Evolutionary conservation across 768 basidiomycete genomes (phyloP).

Genomic region (Mycena crocata): DNA sequence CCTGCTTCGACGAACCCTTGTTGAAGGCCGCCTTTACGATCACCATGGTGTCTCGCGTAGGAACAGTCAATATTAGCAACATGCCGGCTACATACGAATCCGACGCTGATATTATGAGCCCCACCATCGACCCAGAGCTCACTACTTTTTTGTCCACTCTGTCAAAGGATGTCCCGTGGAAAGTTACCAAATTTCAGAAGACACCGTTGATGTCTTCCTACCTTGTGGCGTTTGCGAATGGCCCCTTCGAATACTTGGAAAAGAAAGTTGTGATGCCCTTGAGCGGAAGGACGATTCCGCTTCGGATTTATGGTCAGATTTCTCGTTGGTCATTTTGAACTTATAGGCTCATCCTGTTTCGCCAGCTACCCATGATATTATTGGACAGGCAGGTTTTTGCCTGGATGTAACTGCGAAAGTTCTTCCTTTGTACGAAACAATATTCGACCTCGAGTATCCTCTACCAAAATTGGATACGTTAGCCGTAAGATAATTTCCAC

Average conservation of each 20-base stretch:
- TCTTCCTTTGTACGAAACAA: conserved; percentile 74
- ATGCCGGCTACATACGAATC: conserved; percentile 80
- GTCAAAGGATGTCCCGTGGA: conserved; percentile 65
- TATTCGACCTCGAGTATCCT: conserved; percentile 21
- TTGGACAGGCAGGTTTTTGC: conserved; percentile 86
- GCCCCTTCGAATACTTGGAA: conserved; percentile 79
- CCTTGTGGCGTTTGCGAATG: conserved; percentile 90
- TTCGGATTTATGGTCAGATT: conserved; percentile 73
- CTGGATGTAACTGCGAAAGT: conserved; percentile 87
- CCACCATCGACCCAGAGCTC: conserved; percentile 35
- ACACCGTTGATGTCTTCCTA: conserved; percentile 93
- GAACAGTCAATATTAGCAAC: conserved; percentile 86
- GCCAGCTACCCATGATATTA: conserved; percentile 81
- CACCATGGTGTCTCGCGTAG: conserved; percentile 79
- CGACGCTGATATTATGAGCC: conserved; percentile 48
- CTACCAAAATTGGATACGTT: conserved; percentile 92
- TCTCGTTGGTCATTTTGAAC: conserved; percentile 16
- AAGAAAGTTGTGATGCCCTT: conserved; percentile 82
- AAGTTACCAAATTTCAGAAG: conserved; percentile 81
- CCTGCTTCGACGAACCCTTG: conserved; percentile 55
- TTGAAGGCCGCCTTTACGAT: conserved; percentile 86
- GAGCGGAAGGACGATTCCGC: conserved; percentile 81
- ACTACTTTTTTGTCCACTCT: conserved; percentile 1
- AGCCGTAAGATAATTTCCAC: conserved; percentile 56
- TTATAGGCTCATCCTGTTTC: conserved; percentile 5